Base-by-base conservation (phyloP, 1,284 basidiomycete genomes). In the Microbotryum saponariae region DNA sequence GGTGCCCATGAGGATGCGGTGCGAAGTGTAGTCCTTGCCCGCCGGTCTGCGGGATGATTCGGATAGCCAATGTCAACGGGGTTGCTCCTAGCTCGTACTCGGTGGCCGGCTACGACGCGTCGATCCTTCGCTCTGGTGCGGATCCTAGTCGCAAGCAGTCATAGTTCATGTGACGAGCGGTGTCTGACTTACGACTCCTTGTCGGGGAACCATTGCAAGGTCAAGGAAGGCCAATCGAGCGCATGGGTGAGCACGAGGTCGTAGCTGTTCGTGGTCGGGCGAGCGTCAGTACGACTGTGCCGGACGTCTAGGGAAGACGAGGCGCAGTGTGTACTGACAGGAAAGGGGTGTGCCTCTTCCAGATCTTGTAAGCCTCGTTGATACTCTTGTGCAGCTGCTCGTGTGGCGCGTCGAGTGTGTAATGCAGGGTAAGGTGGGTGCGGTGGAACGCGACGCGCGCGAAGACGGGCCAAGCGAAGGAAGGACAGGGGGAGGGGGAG, bases 131-230 rank as follows among this genome's bases (percentile, higher is more conserved):
- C 25, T 29, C 21, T 16, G 5, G 37, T 42, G 37, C 37, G 37
- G 50, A 46, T 53, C n/a, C 12, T 16, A 44, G 23, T 31, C 31
- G 31, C 31, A 10, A 31, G 31, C 8, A 31, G 27, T 6, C 6
- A 27, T 27, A 31, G 31, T 31, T 3, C 8, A 10, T 31, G 9
- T 8, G 31, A 31, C 31, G 31, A 31, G 31, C 9, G 31, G 31
- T 8, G 12, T 42, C 14, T 31, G 37, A 79, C 88, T 72, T 72
- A 92, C 91, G 83, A 82, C 77, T 97, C 91, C 76, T 86, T 87
- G 80, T 99, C 94, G 1, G 96, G 96, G 75, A 99, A 90, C 96
- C 96, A 99, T 78, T 98, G 96, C 75, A 90, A 93, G 3, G 96
- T 99, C 72, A 99, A 76, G 72, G 87, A 91, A 20, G 96, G 96